These are phyloP conservation scores for Primulina eburnea DNA, from an alignment of 257 asterid genomes.

Conservation along the genomic window DNA sequence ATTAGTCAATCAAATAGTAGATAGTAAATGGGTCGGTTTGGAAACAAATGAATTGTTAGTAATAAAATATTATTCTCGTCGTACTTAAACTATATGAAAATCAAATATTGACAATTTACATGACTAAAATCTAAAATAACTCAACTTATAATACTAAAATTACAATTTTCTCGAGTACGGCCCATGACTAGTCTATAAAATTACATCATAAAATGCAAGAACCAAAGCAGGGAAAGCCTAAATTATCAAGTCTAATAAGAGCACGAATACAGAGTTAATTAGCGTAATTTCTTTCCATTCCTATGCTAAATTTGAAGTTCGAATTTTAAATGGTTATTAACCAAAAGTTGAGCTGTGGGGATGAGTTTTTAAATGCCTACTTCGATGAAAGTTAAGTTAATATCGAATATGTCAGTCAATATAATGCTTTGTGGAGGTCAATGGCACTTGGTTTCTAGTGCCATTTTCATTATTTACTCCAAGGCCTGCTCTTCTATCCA, in stretches of 20 bases:
- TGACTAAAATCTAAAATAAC: no score
- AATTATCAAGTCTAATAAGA: not conserved
- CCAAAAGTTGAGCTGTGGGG: not conserved
- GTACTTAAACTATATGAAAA: no score
- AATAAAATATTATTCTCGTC: no score
- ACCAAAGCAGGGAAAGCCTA: no score
- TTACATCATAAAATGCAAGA: no score
- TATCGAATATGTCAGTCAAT: slow-evolving; percentile 41
- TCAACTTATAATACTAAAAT: no score
- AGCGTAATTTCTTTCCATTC: slow-evolving; percentile 27
- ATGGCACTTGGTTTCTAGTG: slow-evolving; percentile 34
- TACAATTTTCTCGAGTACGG: no score
- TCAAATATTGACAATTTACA: no score
- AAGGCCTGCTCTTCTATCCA: slow-evolving; percentile 46
- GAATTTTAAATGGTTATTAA: slow-evolving; percentile 6
- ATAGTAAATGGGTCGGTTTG: no score
- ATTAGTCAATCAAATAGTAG: no score
- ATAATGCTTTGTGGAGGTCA: slow-evolving; percentile 31
- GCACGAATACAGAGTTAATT: slow-evolving; percentile 21
- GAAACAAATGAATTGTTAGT: no score
- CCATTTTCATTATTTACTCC: slow-evolving; percentile 23
- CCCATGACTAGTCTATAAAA: no score
- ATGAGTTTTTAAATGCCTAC: slow-evolving; percentile 26
- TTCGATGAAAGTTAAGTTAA: not conserved
- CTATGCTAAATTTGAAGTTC: slow-evolving; percentile 6